Evolutionary conservation across 495 filamentous ascomycete genomes (phyloP).

Genomic region (Lasiosphaeria ovina): DNA sequence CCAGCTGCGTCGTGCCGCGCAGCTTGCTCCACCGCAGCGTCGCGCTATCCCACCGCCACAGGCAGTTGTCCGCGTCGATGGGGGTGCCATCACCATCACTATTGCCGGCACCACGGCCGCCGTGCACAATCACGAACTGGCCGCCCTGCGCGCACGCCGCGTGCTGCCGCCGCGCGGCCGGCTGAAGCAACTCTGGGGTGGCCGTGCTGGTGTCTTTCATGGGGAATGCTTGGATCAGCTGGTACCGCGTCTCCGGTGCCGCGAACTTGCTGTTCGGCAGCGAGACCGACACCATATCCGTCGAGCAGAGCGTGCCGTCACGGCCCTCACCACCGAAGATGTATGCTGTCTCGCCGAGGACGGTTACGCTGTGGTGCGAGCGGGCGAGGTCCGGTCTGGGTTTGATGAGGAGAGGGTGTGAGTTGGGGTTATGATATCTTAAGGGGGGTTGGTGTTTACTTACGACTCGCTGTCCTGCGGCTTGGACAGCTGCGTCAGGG

Average conservation of each 20-base stretch:
- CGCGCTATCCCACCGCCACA: conserved; percentile 50
- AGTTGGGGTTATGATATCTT: neutral
- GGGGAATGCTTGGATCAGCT: conserved; percentile 21
- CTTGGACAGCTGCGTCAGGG: conserved; percentile 39
- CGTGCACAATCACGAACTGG: conserved; percentile 43
- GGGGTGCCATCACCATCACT: conserved; percentile 28
- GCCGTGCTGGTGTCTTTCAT: conserved; percentile 32
- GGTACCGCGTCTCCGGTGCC: conserved; percentile 6
- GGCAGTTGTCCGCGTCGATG: conserved; percentile 40
- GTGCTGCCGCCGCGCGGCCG: conserved; percentile 40
- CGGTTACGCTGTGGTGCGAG: conserved; percentile 46
- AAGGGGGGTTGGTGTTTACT: neutral
- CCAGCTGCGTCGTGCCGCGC: conserved; percentile 21
- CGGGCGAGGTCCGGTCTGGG: conserved; percentile 37
- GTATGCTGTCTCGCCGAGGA: conserved; percentile 47
- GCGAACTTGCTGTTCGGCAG: conserved; percentile 29
- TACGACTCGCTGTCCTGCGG: conserved; percentile 24
- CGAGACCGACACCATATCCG: conserved; percentile 45
- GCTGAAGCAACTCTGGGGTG: conserved; percentile 33
- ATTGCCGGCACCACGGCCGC: conserved; percentile 33
- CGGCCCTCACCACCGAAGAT: conserved; percentile 51
- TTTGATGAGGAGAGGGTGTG: conserved; percentile 7
- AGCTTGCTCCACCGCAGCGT: conserved; percentile 35
- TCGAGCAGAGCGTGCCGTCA: conserved; percentile 40
- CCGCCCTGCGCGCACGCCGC: conserved; percentile 37